These are phyloP conservation scores for Saccharomycopsis fermentans DNA, from an alignment of 805 yeast species.

Conservation along the genomic window DNA sequence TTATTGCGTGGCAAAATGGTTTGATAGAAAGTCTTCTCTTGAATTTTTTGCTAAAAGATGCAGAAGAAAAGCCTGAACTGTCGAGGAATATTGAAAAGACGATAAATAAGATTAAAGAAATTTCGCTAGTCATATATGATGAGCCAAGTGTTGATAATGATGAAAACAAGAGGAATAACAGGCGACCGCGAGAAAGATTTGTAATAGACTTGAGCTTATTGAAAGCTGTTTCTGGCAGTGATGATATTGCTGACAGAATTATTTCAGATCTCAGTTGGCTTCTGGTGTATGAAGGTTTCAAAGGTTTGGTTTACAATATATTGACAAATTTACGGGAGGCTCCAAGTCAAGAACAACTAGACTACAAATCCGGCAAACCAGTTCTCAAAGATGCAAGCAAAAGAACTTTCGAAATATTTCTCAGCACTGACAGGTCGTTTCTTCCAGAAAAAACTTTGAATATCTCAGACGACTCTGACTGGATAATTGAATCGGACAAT, in stretches of 20 bases:
- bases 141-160: neutral
- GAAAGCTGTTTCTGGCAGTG: neutral
- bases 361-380: neutral
- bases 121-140: constrained; percentile 12
- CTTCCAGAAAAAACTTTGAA: neutral
- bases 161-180: neutral
- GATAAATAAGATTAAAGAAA: constrained; percentile 8
- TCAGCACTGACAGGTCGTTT: constrained; percentile 7
- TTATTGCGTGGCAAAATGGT: constrained; percentile 13
- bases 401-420: constrained; percentile 6
- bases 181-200: constrained; percentile 8
- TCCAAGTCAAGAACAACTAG: neutral
- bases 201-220: constrained; percentile 8
- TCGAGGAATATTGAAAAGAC: neutral
- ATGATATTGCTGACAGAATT: neutral
- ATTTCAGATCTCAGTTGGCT: constrained; percentile 9
- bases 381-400: neutral
- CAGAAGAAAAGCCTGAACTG: neutral
- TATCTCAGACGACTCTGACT: neutral
- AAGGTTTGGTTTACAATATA: constrained; percentile 8
- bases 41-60: neutral
- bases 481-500: neutral
- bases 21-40: constrained; percentile 8
- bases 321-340: constrained; percentile 2
- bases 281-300: constrained; percentile 10